Evolutionary conservation across 805 yeast species (phyloP), one percentile per base, ranked within the genome.

Genomic region (Zygosaccharomyces bisporus): DNA sequence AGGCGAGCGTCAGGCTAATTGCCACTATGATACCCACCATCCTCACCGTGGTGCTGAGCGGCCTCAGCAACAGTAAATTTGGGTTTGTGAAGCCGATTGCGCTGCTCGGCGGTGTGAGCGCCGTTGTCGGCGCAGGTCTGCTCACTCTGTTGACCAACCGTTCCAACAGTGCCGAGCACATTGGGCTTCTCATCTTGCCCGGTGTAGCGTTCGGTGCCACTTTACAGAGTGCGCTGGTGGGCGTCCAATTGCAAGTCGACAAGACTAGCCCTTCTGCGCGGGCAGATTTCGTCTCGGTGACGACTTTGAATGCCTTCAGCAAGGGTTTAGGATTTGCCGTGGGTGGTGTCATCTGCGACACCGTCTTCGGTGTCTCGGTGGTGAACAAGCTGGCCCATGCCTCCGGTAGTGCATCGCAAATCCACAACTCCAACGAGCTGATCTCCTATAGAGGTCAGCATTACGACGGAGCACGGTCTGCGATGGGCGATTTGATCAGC

Each of bases 111-210:
- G 56, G 55, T 9, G 24, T 51, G 5, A 17, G 54, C 12, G 70
- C 69, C 4, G 35, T 60, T 13, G 47, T 69, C 24, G 73, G 74
- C 2, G 53, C 61, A 20, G 75, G 73, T 6, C 35, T 62, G 12
- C 13, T 67, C 12, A 54, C 63, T 6, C 45, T 70, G 16, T 55
- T 68, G 33, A 53, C 58, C 3, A 65, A 58, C 24, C 50, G 61
- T 30, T 61, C 73, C 2, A 44, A 55, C 3, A 43, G 47, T 4
- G 41, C 62, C 0, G 30, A 55, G 29, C 61, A 60, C 31, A 69
- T 70, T 32, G 76, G 75, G 3, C 51, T 58, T 14, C 45, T 69
- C 36, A 67, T 71, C 32, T 56, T 69, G 13, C 63, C 67, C 3
- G 75, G 75, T 43, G 42, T 66, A 8, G 64, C 63, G 3, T 51